phyloP scores from a whole-genome alignment of 106 monocot species.

The Iris macrosiphon region DNA sequence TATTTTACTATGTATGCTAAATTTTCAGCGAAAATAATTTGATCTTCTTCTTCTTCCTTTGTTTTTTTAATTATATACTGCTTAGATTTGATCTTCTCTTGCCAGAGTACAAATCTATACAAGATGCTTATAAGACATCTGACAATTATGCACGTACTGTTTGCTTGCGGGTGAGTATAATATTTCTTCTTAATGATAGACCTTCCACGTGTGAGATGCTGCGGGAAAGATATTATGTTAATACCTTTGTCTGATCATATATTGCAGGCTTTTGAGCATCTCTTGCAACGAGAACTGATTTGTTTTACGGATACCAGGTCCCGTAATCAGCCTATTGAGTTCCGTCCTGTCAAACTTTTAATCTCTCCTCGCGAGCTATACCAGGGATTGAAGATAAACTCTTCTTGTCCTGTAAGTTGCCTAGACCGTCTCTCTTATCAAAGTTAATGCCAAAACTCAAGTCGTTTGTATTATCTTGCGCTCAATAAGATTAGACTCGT shows the following conservation, averaged over 20 bases:
- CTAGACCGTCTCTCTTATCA: too few relatives aligned
- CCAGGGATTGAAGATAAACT: constrained; percentile 55
- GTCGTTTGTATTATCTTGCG: too few relatives aligned
- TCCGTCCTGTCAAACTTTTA: constrained; percentile 68
- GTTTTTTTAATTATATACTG: not conserved
- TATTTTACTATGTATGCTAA: too few relatives aligned
- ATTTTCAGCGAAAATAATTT: too few relatives aligned
- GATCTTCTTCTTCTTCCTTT: not conserved
- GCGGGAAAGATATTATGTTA: not conserved
- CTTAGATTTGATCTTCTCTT: constrained; percentile 6
- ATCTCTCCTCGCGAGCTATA: constrained; percentile 62
- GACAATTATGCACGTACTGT: constrained; percentile 50
- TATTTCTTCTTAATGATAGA: not conserved
- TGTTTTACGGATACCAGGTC: constrained; percentile 44
- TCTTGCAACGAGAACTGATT: constrained; percentile 64
- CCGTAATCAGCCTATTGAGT: constrained; percentile 55
- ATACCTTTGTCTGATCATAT: constrained; percentile 4
- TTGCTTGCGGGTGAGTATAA: constrained; percentile 57
- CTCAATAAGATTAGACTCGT: too few relatives aligned
- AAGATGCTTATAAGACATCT: constrained; percentile 77
- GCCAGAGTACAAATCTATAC: constrained; percentile 79
- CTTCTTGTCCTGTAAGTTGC: constrained; percentile 78
- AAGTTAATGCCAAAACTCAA: too few relatives aligned
- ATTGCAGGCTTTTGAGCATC: constrained; percentile 87
- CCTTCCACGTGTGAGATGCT: not conserved